Conservation (phyloP, 1,284 basidiomycete genomes). For the Phlebopus sp. region DNA sequence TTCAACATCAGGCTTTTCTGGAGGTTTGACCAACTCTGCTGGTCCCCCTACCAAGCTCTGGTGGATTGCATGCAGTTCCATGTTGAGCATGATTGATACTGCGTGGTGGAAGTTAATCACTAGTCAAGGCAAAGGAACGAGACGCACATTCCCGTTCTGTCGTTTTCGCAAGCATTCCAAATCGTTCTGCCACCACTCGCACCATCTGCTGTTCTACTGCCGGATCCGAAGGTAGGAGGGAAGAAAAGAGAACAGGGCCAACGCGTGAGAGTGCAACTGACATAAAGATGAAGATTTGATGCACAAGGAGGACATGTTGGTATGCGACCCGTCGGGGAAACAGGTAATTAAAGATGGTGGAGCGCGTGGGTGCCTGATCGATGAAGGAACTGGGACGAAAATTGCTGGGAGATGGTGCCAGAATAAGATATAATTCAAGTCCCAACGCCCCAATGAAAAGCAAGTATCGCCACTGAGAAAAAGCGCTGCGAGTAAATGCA, state of each 20-base stretch:
- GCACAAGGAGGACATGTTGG: conserved; percentile 75
- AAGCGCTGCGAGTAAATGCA: conserved; percentile 7
- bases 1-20: conserved; percentile 22
- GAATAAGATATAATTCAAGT: conserved; percentile 60
- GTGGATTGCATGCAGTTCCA: conserved; percentile 14
- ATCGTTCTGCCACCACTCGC: conserved; percentile 21
- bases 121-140: neutral
- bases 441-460: conserved; percentile 59
- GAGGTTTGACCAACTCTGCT: conserved; percentile 30
- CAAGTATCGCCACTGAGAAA: conserved; percentile 72
- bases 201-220: conserved; percentile 19
- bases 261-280: conserved; percentile 70
- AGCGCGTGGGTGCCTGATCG: conserved; percentile 22
- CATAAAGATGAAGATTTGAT: conserved; percentile 70
- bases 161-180: conserved; percentile 16
- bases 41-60: conserved; percentile 9
- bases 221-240: conserved; percentile 13
- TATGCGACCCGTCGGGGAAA: conserved; percentile 67
- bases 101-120: neutral
- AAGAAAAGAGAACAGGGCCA: conserved; percentile 58
- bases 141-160: conserved; percentile 32
- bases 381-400: conserved; percentile 26
- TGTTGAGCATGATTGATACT: conserved; percentile 26
- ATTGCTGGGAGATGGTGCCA: conserved; percentile 49
- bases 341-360: conserved; percentile 44